Percentiles rank a stretch among this genome's conserved stretches.
phyloP scores from a whole-genome alignment of 2,329 filamentous ascomycete species.

The Fusarium globosum region DNA sequence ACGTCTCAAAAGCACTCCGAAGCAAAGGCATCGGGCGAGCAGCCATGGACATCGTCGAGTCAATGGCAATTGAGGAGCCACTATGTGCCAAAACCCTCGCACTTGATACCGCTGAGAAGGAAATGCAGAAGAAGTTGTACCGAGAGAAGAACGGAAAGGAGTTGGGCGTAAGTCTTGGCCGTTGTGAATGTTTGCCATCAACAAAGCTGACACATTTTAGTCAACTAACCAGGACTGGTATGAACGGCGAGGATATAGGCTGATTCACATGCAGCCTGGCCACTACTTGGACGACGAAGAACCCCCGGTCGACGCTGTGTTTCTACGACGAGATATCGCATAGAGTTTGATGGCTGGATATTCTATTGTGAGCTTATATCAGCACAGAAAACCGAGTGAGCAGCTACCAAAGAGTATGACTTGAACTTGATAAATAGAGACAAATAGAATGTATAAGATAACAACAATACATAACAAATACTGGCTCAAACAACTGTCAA shows the following conservation, averaged over 20 bases:
- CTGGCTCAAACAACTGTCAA: neutral
- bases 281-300: constrained; percentile 2
- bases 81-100: constrained; percentile 41
- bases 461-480: too few species aligned
- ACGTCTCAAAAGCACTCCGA: constrained; percentile 41
- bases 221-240: constrained; percentile 48
- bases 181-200: rapidly evolving
- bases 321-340: constrained; percentile 20
- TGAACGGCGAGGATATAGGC: constrained; percentile 41
- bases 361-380: neutral
- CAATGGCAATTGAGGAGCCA: constrained; percentile 42
- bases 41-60: constrained; percentile 46
- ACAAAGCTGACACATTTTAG: constrained; percentile 3
- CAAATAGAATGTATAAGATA: rapidly evolving
- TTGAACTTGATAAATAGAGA: neutral
- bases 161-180: neutral
- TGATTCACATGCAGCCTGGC: constrained; percentile 31
- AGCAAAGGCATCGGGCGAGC: constrained; percentile 44
- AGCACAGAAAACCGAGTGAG: neutral
- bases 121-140: constrained; percentile 24
- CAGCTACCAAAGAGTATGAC: too few species aligned
- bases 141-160: neutral
- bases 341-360: neutral
- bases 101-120: constrained; percentile 44
- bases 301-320: constrained; percentile 15